Base-by-base conservation (phyloP, 1,139 yeast species). In the Geotrichum phurueaensis region DNA sequence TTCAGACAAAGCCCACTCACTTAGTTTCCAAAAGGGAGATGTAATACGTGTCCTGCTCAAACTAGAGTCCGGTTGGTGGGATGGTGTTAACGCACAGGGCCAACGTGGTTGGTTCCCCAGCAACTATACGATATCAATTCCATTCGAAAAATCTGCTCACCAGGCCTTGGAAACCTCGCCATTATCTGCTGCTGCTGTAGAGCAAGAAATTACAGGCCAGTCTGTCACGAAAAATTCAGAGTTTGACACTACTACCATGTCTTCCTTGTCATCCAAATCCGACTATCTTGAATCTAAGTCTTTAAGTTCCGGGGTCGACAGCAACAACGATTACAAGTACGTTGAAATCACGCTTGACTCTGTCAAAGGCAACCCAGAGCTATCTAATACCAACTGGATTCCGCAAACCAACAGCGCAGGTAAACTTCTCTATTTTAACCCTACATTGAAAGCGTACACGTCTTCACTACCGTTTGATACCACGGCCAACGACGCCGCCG, bases 1-100 rank as follows among this genome's bases (percentile, higher is more conserved):
- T 84, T 95, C 75, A 78, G 83, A 65, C 75, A 94, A 71, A 83
- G 86, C 64, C 79, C 84, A 69, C 91, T 89, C 75, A 79, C 81
- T 67, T 81, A 79, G 64, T 84, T 94, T 69, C 80, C 84, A 39
- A 81, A 83, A 66, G 31, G 75, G 75, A 63, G 97, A 90, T 71
- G 75, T 88, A 65, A 79, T 84, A 68, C 73, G 78, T 61, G 76
- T 89, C n/a, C 78, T 89, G 23, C 75, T 78, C 59, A 87, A 84
- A 60, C 67, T 71, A 23, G 68, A 68, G 36, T 69, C 73, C 5
- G 76, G 76, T 13, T 73, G 75, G 76, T 73, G 76, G 76, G 73
- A 72, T 57, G 76, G 76, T 23, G 65, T 61, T 20, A 63, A 65
- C 31, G 59, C 65, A 18, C 55, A 62, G 33, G 69, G 70, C 29